Evolutionary conservation across 2,329 filamentous ascomycete genomes (phyloP).

Genomic region (Cercospora zeae-maydis): DNA sequence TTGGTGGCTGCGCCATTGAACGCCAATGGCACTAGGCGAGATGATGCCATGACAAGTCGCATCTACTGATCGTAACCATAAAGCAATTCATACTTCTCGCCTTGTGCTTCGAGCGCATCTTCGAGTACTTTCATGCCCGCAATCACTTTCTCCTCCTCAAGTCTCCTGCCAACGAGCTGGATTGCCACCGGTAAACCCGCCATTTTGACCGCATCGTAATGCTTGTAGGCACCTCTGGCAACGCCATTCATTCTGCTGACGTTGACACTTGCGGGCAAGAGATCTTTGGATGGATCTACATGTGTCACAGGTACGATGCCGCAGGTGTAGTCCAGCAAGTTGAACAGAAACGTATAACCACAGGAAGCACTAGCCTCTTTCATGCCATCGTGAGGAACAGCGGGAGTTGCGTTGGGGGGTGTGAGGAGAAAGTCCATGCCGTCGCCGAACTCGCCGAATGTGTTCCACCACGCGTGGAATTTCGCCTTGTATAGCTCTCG

Average conservation of each 20-base stretch:
- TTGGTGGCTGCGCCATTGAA: not conserved
- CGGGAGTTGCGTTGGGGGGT: slow-evolving; percentile 86
- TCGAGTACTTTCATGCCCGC: slow-evolving; percentile 77
- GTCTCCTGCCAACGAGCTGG: slow-evolving; percentile 72
- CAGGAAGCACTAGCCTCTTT: slow-evolving; percentile 78
- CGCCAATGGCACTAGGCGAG: not conserved
- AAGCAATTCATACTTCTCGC: slow-evolving; percentile 50
- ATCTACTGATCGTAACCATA: slow-evolving; percentile 29
- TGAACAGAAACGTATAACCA: slow-evolving; percentile 92
- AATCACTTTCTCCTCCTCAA: slow-evolving; percentile 86
- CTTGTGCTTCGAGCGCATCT: slow-evolving; percentile 60
- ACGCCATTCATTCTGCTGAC: slow-evolving; percentile 70
- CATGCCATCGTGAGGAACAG: slow-evolving; percentile 84
- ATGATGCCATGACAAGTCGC: not conserved
- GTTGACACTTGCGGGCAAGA: slow-evolving; percentile 60
- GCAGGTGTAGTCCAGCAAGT: slow-evolving; percentile 80
- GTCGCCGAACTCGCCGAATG: slow-evolving; percentile 44
- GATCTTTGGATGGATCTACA: slow-evolving; percentile 67
- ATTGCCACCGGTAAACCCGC: slow-evolving; percentile 82
- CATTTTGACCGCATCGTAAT: slow-evolving; percentile 81
- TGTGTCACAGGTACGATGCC: slow-evolving; percentile 83
- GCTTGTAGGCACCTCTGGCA: slow-evolving; percentile 76
- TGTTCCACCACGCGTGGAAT: slow-evolving; percentile 85
- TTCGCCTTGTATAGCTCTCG: slow-evolving; percentile 72
- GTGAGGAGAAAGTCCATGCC: slow-evolving; percentile 72